Base-by-base conservation (phyloP, 1,139 yeast species). In the Debaryomycetaceae sp. region DNA sequence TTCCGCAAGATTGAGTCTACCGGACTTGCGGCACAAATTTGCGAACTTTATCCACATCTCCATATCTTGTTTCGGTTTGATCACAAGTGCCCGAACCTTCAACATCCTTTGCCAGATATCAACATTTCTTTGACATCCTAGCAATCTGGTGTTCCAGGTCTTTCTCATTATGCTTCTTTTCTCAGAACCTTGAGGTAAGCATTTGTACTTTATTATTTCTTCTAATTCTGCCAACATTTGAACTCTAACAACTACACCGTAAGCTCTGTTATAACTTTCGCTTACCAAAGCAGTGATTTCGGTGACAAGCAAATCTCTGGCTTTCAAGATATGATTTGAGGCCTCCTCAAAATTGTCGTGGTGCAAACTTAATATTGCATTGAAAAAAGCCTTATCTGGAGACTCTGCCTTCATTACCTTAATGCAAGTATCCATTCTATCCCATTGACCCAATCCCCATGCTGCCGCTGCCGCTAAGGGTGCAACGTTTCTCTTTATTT, bases 401-500 rank as follows among this genome's bases (percentile, higher is more conserved):
- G 97, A 87, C 52, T 89, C 97, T 1, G 81, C 71, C 53, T 89
- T 89, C 96, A 95, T 89, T 0, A 87, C 96, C 49, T 81, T 75
- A 46, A 91, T 90, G 58, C 91, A 95, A 7, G 87, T 79, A 58
- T 89, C 97, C 93, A 95, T 91, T 57, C 89, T 76, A 56, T 90
- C 97, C 99, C 99, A 95, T 61, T 89, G 95, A 1, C 93, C 93
- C 41, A 93, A 72, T n/a, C 98, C 98, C 99, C 99, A 93, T 0
- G 98, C 89, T 0, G 99, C 98, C 2, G 98, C 98, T 0, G 98
- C 99, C 0, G 99, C 99, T 44, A 95, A 70, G 1, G 99, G 99
- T 1, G 99, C 98, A 53, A 95, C 91, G n/a, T 85, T 81, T 48
- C 96, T 72, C 56, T 84, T 80, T 41, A 82, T 82, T 24, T 88